Evolutionary conservation across 495 filamentous ascomycete species (phyloP), one percentile per base, ranked within the genome.

Genomic region (Penicillium paxilli): DNA sequence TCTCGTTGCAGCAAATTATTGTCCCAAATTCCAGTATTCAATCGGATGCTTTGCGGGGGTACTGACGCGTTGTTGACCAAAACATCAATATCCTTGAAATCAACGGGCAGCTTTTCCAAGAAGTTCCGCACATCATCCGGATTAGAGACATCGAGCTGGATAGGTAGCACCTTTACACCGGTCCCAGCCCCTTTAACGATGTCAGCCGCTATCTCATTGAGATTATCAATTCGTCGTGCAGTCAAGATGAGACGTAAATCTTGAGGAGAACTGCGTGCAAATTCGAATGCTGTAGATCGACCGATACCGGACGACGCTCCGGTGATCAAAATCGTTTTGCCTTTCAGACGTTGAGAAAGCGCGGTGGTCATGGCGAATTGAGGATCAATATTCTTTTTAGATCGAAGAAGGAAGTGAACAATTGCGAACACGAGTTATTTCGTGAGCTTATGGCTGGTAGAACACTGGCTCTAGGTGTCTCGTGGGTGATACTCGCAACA

Each of bases 301-400:
- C 90, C 90, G 65, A 94, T 94, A 40, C 90, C 90, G 7, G 89
- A 92, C 1, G 85, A 89, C 20, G 90, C 90, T 26, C 90, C 90
- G 1, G 90, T 94, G 56, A 94, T 83, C 41, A 93, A 65, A 35
- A 94, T 79, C 2, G 88, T 93, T 70, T 93, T 94, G 76, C 88
- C 88, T 51, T 83, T 74, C 28, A 94, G 85, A 69, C 90, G 89
- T 62, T 84, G 80, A 33, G 77, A 72, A 71, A 85, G 83, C 44
- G 86, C 80, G 44, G 81, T 71, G 16, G 35, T 16, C 35, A 38
- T 38, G 16, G 16, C 9, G 35, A 32, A 10, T 32, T 5, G 11
- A 14, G 11, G 8, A 4, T 32, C 7, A 32, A 10, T 10, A 32
- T 9, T n/a, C n/a, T n/a, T n/a, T n/a, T n/a, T 10, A n/a, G 8